Percentiles rank a stretch among this genome's conserved stretches.
Evolutionary conservation across 257 asterid genomes (phyloP).

Genomic region (Fraxinus excelsior): DNA sequence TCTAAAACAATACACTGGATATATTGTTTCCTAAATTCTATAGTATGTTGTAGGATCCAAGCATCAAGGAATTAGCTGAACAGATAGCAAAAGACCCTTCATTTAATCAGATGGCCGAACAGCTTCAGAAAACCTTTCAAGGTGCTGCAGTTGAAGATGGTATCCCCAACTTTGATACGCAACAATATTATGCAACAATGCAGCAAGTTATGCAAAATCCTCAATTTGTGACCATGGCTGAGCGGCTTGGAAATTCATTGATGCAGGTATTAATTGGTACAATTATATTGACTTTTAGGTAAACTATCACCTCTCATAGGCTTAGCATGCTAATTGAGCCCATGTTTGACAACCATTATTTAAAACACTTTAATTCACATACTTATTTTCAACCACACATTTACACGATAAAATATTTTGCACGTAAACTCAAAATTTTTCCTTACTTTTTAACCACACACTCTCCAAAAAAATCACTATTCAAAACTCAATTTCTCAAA

Average conservation of each 20-base stretch:
- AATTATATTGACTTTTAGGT: slow-evolving; percentile 11
- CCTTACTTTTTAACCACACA: too few species aligned
- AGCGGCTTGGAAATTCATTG: slow-evolving; percentile 84
- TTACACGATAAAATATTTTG: too few species aligned
- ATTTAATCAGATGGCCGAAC: slow-evolving; percentile 96
- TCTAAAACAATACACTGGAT: not conserved
- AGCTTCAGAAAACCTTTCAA: slow-evolving; percentile 92
- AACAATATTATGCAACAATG: slow-evolving; percentile 82
- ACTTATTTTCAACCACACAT: too few species aligned
- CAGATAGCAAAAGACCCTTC: slow-evolving; percentile 94
- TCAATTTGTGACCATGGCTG: slow-evolving; percentile 95
- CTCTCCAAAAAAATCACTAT: too few species aligned
- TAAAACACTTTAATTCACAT: too few species aligned
- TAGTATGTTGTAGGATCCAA: slow-evolving; percentile 64
- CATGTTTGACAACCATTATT: too few species aligned
- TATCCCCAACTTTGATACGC: slow-evolving; percentile 83
- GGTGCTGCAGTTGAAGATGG: slow-evolving; percentile 69
- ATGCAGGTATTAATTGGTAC: slow-evolving; percentile 66
- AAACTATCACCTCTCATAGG: slow-evolving; percentile 1
- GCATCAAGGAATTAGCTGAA: slow-evolving; percentile 93
- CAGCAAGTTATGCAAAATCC: slow-evolving; percentile 99
- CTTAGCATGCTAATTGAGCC: not conserved
- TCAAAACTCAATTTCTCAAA: too few species aligned
- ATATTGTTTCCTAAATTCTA: not conserved
- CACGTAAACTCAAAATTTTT: too few species aligned